Evolutionary conservation across 805 yeast species (phyloP), one percentile per base, ranked within the genome.

Genomic region (Grigorovia transvaalensis): DNA sequence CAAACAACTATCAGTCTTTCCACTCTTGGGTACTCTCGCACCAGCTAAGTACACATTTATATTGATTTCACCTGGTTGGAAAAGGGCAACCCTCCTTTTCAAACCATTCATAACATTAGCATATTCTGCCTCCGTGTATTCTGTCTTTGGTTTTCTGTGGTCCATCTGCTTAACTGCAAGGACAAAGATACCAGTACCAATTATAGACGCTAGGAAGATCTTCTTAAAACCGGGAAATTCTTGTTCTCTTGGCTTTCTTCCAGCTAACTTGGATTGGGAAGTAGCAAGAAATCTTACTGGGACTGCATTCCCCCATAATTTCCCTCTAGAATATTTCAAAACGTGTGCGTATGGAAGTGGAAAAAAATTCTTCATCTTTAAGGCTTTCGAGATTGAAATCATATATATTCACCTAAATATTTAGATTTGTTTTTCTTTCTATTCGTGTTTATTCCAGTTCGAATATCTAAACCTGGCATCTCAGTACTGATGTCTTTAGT

Each of bases 401-500:
- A 23, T 23, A 23, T 23, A 23, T 23, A 23, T 23, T 23, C 6
- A 6, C 27, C 6, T 23, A 23, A 23, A 23, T 23, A 6, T 23
- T 23, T 23, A 6, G 3, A 23, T 23, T 23, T 23, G 27, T 23
- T 23, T 23, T 23, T 23, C 27, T 23, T 6, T 3, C 6, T 23
- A 23, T n/a, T n/a, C n/a, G 27, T 23, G 27, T 23, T 23, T 23
- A 23, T 23, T 23, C 27, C 27, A 23, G 6, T 23, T 23, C 27
- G 27, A 23, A 6, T 23, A 23, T 3, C 3, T 23, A 3, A 23
- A 23, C 27, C 6, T 23, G 27, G 6, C 27, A 23, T 23, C 27
- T 23, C 27, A 23, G 27, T 23, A 23, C 27, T 23, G 4, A 89
- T 91, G 96, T 89, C 96, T 35, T 75, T 90, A 51, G 95, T 85